Base-by-base conservation (phyloP, 2,329 filamentous ascomycete genomes). In the Talaromyces sp. region DNA sequence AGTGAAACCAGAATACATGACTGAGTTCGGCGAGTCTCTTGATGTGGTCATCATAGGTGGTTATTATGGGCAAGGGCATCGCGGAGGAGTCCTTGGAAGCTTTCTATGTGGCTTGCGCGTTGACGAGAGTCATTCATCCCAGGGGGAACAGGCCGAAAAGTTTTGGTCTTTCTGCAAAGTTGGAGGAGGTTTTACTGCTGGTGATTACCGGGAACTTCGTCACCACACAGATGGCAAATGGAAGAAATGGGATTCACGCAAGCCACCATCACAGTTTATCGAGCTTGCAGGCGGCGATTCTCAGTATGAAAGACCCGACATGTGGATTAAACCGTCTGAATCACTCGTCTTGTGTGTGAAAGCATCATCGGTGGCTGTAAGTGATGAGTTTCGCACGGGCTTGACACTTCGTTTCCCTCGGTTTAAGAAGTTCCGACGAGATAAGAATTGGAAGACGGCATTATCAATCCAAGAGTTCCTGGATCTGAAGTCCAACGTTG, bases 1-100 rank as follows among this genome's bases (percentile, higher is more conserved):
- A 70, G 92, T 99, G 8, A 99, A 99, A 66, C 94, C 94, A 1
- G 94, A 99, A 60, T 99, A 99, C 71, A 97, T 97, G 92, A 87
- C 87, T 2, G 93, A 96, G 57, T 96, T 94, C 69, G 94, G 94
- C 56, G 93, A 97, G 73, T 90, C 88, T 0, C 83, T 99, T 3
- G 94, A 99, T 69, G 91, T 91, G 60, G 77, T 97, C 13, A 80
- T 99, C 14, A 85, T 99, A 48, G 94, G 93, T 49, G 94, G 91
- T 8, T 97, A 96, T 74, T 99, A 90, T 69, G 94, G 94, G 13
- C 90, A 89, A 27, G 94, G 94, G 0, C 85, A 83, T 51, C 85
- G 94, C 43, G 94, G 94, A 44, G 94, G 93, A 36, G 84, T 76
- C 2, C 77, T 97, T 3, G 91, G 91, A 1, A 94, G 87, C 56